Evolutionary conservation across 805 yeast species (phyloP).

Genomic region (Cyberlindnera mississippiensis): DNA sequence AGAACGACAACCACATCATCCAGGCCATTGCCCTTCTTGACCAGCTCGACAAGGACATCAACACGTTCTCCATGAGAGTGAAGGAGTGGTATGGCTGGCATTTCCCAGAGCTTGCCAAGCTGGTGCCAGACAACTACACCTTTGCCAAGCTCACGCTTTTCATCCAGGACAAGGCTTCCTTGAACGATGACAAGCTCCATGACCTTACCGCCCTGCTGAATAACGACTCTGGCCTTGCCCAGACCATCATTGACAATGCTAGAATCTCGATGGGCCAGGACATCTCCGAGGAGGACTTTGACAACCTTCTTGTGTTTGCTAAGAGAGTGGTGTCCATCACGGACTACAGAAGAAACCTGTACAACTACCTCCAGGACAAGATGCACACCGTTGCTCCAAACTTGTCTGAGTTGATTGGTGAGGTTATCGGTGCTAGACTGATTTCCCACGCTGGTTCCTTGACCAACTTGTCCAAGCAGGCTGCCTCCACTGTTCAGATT

Average conservation of each 20-base stretch:
- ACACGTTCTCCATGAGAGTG: slow-evolving; percentile 97
- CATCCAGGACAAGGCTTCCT: slow-evolving; percentile 82
- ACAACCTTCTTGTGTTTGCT: slow-evolving; percentile 86
- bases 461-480: slow-evolving; percentile 94
- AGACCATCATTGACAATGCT: slow-evolving; percentile 89
- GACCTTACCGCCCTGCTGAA: slow-evolving; percentile 81
- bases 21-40: slow-evolving; percentile 97
- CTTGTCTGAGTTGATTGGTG: slow-evolving; percentile 94
- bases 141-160: slow-evolving; percentile 83
- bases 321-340: slow-evolving; percentile 87
- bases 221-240: slow-evolving; percentile 87
- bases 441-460: slow-evolving; percentile 98
- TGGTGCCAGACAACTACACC: slow-evolving; percentile 97
- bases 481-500: slow-evolving; percentile 98
- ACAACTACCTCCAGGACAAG: slow-evolving; percentile 85
- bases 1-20: slow-evolving; percentile 97
- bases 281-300: slow-evolving; percentile 91
- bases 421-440: slow-evolving; percentile 97
- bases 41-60: slow-evolving; percentile 94
- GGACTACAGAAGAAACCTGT: slow-evolving; percentile 83
- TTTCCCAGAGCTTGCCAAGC: slow-evolving; percentile 93
- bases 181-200: slow-evolving; percentile 78
- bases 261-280: slow-evolving; percentile 99
- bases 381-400: slow-evolving; percentile 99
- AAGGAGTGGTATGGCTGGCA: slow-evolving; percentile 99